These are phyloP conservation scores for Logfia minima DNA, from an alignment of 129 eudicot species.

Conservation along the genomic window DNA sequence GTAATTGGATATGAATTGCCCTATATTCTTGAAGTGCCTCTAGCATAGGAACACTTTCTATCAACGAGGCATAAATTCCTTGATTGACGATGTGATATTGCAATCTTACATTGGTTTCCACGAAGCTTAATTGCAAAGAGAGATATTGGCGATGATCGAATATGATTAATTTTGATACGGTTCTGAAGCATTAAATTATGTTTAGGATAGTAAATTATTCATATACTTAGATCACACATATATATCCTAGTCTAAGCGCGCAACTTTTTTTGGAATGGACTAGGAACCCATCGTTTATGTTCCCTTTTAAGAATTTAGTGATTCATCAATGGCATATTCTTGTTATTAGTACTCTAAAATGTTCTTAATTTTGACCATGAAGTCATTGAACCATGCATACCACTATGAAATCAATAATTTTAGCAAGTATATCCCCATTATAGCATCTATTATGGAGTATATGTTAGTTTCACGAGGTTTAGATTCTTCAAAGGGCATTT, in stretches of 20 bases:
- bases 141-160: conserved; percentile 1
- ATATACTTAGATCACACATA: conserved; percentile 2
- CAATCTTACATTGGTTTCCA: conserved; percentile 3
- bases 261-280: conserved; percentile 1
- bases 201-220: neutral
- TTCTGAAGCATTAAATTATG: conserved; percentile 15
- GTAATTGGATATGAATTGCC: neutral
- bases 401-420: conserved; percentile 7
- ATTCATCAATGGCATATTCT: conserved; percentile 23
- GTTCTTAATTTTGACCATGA: conserved; percentile 28
- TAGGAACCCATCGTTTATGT: conserved; percentile 18
- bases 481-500: conserved; percentile 24
- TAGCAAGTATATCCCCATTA: conserved; percentile 33
- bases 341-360: conserved; percentile 18
- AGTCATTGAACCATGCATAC: conserved; percentile 18
- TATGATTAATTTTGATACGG: conserved; percentile 8
- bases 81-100: neutral
- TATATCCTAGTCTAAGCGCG: conserved; percentile 4
- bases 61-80: conserved; percentile 11
- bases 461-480: conserved; percentile 21
- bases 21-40: neutral
- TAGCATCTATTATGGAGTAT: conserved; percentile 24
- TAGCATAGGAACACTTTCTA: neutral
- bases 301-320: conserved; percentile 22
- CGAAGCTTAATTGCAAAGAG: neutral